These are phyloP conservation scores for Coniochaeta prunicola DNA, from an alignment of 2,329 filamentous ascomycete genomes.

Conservation along the genomic window DNA sequence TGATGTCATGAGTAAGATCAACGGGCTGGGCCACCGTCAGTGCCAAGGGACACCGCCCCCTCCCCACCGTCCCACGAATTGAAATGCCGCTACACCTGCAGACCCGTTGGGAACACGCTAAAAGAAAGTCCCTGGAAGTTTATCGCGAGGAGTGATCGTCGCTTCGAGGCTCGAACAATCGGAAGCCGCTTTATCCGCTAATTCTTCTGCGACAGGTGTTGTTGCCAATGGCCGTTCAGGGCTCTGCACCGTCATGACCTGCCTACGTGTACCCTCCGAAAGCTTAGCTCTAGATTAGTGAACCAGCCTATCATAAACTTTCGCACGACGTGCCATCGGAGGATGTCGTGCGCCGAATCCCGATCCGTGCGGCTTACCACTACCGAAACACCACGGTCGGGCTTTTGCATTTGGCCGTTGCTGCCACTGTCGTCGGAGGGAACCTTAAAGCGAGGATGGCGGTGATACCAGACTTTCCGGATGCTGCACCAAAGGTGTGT, in stretches of 20 bases:
- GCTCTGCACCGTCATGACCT: no score
- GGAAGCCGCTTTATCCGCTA: no score
- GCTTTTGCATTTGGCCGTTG: background rate
- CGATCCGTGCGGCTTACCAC: background rate
- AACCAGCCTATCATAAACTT: background rate
- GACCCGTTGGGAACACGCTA: no score
- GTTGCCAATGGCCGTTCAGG: no score
- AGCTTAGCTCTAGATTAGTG: background rate
- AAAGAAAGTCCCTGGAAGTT: no score
- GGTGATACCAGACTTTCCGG: background rate
- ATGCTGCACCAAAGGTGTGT: background rate
- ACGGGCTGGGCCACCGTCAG: background rate
- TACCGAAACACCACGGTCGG: background rate
- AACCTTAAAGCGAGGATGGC: background rate
- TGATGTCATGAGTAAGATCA: background rate
- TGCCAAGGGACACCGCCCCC: background rate
- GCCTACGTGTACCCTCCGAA: background rate
- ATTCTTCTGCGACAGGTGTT: no score
- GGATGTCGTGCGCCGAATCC: background rate
- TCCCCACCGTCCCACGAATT: background rate
- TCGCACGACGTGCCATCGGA: background rate
- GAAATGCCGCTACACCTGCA: background rate
- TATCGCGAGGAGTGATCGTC: no score
- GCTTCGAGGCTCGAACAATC: no score
- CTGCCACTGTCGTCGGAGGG: background rate